Evolutionary conservation across 306 rosid genomes (phyloP).

Genomic region (Dicorynia guianensis): DNA sequence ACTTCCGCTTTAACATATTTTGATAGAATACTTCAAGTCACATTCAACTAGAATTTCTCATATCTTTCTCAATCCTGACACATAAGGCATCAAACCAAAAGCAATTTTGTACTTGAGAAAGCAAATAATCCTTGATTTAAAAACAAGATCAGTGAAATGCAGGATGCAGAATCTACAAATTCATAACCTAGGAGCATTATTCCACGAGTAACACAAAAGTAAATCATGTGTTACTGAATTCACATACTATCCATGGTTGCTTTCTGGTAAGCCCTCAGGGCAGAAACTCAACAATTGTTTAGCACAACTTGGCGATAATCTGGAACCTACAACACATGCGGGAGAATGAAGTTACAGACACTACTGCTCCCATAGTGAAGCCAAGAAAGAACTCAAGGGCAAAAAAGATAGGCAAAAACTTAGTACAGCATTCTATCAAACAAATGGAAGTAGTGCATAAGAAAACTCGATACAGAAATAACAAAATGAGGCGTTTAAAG

Average conservation of each 20-base stretch:
- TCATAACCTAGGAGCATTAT: too few species aligned
- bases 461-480: not conserved
- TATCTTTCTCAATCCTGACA: too few species aligned
- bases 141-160: not conserved
- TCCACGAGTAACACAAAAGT: too few species aligned
- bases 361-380: too few species aligned
- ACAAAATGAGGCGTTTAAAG: not conserved
- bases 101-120: too few species aligned
- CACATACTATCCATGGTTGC: constrained; percentile 76
- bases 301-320: not conserved
- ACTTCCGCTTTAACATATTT: too few species aligned
- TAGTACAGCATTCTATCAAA: constrained; percentile 31
- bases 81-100: too few species aligned
- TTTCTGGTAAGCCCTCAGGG: constrained; percentile 39
- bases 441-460: not conserved
- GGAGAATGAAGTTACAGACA: not conserved
- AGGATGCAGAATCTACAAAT: not conserved
- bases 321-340: not conserved
- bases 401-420: not conserved
- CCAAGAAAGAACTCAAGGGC: not conserved
- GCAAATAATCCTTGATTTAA: constrained; percentile 9
- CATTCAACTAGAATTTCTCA: too few species aligned
- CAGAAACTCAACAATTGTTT: not conserved
- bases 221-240: not conserved
- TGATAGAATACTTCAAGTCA: not conserved